Base-by-base conservation (phyloP, 495 filamentous ascomycete species). In the Penicillium simplicissimum region DNA sequence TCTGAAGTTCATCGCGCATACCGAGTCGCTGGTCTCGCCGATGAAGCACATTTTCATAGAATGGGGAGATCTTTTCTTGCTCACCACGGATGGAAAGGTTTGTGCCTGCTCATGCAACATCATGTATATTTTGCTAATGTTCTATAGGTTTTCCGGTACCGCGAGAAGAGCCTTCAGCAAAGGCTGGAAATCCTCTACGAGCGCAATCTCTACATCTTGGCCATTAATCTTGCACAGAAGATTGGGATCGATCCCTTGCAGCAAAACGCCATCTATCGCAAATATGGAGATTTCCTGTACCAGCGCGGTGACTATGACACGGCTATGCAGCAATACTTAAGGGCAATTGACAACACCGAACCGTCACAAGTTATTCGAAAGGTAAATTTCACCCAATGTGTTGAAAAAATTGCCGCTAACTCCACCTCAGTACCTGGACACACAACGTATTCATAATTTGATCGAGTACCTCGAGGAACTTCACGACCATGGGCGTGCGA, bases 401-500 rank as follows among this genome's bases (percentile, higher is more conserved):
- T 28, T 8, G 4, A 10, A 33, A 15, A 3, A 15, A 8, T 4
- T 4, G 3, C 48, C 19, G 43, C 72, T 78, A 60, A 78, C 55
- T 63, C 28, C 19, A 7, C 11, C 55, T 48, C 36, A 92, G 88
- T 97, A 93, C 65, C 81, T 98, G 25, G 95, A 98, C 64, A 97
- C 93, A 0, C 94, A 98, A 77, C 83, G 93, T 65, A 97, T 98
- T 73, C 92, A 96, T 62, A 97, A 98, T 68, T 79, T 98, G 15
- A 98, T 98, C 64, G 93, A 97, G 73, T 98, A 98, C 69, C 84
- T 98, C 10, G 95, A 98, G 78, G 92, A 97, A 73, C 77, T 98
- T 28, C 95, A 98, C 71, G 92, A 97, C 57, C 93, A 96, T 67
- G 90, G 94, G 71, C 90, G 86, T 66, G 95, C 95, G 8, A 96